Evolutionary conservation across 78 protist species (phyloP), one percentile per base, ranked within the genome.

Genomic region (Bodo saltans): DNA sequence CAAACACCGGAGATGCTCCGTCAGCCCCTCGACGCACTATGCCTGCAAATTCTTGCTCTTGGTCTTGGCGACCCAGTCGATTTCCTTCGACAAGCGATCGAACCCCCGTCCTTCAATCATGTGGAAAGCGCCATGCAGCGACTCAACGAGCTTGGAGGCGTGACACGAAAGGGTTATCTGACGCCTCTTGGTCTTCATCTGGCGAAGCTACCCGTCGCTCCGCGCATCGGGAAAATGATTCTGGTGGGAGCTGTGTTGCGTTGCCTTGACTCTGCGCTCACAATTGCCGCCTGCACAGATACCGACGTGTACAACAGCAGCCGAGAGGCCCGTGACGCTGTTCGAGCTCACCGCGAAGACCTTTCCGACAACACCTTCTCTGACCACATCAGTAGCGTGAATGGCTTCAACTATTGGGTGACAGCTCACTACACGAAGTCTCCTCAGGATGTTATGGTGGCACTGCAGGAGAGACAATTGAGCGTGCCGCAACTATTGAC

Each of bases 181-280:
- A 92, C 94, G 12, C 42, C 92, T 12, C 90, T 93, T 0, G 97
- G 97, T 11, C 32, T 72, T 1, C 95, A 92, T 52, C 72, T 94
- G 8, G 92, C 97, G 27, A 26, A 21, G 17, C 81, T 94, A 40
- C 97, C 97, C 1, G 93, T 93, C n/a, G 97, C 93, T 70, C 83
- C 88, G 30, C 87, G 88, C 37, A 74, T 93, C 42, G 95, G 95
- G 8, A 94, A 94, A 73, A 90, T 94, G 93, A n/a, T 93, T 26
- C 35, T 94, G 1, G 88, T 81, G 73, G 93, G 90, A 37, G 83
- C 88, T 67, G 85, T 91, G 12, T 79, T 93, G 41, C 72, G 88
- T 39, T 93, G 96, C 72, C 32, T 95, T 27, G 95, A 93, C 81
- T 95, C 96, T 11, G 83, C 90, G 41, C 82, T 93, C 41, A 91